Percentiles rank a stretch among this genome's conserved stretches.
Evolutionary conservation across 2,329 filamentous ascomycete genomes (phyloP).

Genomic region (Calcarisporium arbuscula): DNA sequence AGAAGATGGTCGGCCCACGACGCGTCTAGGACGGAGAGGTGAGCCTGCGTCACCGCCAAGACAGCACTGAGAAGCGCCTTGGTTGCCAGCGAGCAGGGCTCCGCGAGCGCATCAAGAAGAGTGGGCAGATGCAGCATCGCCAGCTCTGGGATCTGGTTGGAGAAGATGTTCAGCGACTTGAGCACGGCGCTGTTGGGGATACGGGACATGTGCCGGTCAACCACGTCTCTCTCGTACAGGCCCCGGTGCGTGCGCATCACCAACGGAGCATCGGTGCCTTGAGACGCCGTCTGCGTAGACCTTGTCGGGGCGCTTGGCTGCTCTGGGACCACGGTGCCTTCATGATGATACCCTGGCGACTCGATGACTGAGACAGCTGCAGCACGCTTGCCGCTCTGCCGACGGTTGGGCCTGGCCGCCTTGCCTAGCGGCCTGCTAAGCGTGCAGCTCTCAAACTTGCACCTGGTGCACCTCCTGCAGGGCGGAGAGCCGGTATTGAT

Average conservation of each 20-base stretch:
- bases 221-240: constrained; percentile 6
- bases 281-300: no score
- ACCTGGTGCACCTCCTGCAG: constrained; percentile 23
- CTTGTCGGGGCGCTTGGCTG: no score
- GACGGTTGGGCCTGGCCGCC: constrained; percentile 4
- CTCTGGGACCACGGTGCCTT: no score
- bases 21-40: constrained; percentile 23
- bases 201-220: constrained; percentile 18
- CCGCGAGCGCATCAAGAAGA: constrained; percentile 19
- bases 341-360: no score
- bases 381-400: no score
- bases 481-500: constrained; percentile 23
- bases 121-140: constrained; percentile 26
- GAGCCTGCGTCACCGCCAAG: constrained; percentile 22
- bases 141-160: constrained; percentile 26
- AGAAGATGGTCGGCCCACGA: constrained; percentile 21
- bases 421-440: constrained; percentile 16
- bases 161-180: constrained; percentile 26
- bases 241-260: no score
- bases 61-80: constrained; percentile 23
- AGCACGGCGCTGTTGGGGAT: constrained; percentile 20
- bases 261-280: no score
- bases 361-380: no score
- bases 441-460: constrained; percentile 18
- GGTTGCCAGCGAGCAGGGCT: constrained; percentile 15